Base-by-base conservation (phyloP, 768 basidiomycete genomes). In the Mycena leptocephala region DNA sequence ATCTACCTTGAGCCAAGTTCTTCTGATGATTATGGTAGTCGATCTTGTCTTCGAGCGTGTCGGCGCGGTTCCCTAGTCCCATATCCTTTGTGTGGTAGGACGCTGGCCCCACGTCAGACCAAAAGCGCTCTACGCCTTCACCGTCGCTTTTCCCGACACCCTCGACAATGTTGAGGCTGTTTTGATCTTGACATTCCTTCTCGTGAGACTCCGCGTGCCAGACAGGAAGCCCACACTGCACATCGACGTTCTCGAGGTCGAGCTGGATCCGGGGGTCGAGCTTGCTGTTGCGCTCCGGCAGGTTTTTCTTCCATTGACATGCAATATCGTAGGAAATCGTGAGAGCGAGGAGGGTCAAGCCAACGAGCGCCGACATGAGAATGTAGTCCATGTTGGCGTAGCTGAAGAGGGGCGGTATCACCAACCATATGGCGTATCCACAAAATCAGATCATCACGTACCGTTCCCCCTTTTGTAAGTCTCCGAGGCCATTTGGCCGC, bases 341-440 rank as follows among this genome's bases (percentile, higher is more conserved):
- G 22, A 75, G 32, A 16, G 20, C 18, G 24, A 69, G 43, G 3
- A 78, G 46, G 3, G 33, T 63, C 3, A 75, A 3, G 8, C 55
- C 55, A 32, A 53, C 46, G 24, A 81, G 32, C 6, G 61, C 61
- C 2, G 79, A 81, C 28, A 73, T 77, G 5, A 81, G 62, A 6
- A 81, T 76, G 35, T 68, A 81, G 58, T 81, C 81, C 68, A 79
- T 80, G 65, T 81, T 81, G 5, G 66, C 59, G 65, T 80, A 81
- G 13, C 80, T 80, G 41, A 30, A 53, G 41, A 20, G 11, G 13
- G 28, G 2, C 22, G 24, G 24, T 7, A n/a, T 22, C 30, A 39
- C 18, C 24, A 70, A 13, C 9, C 7, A 37, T 24, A 24, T 3
- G 5, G 22, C 69, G 75, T 18, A 41, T 41, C 18, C 18, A 2